phyloP scores from a whole-genome alignment of 495 filamentous ascomycete genomes.

The Talaromyces thailandensis region DNA sequence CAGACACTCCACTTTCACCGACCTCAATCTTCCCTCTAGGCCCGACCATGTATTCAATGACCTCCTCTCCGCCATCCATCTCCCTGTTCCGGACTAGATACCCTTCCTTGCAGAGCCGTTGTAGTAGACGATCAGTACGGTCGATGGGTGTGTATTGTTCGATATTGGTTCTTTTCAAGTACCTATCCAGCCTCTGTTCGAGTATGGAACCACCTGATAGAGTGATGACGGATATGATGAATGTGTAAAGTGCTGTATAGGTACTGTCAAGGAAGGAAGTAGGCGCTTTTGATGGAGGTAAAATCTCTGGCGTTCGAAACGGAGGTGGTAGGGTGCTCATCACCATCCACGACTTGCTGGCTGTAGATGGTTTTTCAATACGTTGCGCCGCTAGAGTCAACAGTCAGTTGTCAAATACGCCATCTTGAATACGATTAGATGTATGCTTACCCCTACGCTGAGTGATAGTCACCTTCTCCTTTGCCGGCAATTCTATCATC shows the following conservation, averaged over 20 bases:
- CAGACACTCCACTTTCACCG: conserved; percentile 58
- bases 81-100: conserved; percentile 73
- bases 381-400: conserved; percentile 46
- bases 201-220: conserved; percentile 62
- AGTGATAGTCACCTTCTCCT: conserved; percentile 67
- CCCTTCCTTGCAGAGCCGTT: conserved; percentile 68
- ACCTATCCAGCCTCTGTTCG: conserved; percentile 63
- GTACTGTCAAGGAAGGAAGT: conserved; percentile 57
- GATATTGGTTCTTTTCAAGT: conserved; percentile 67
- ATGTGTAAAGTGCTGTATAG: conserved; percentile 72
- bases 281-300: conserved; percentile 58
- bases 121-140: conserved; percentile 65
- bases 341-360: conserved; percentile 68
- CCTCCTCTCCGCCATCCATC: conserved; percentile 59
- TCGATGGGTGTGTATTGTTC: conserved; percentile 66
- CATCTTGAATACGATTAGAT: not conserved
- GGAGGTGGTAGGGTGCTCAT: conserved; percentile 55
- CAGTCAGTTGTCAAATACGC: conserved; percentile 16
- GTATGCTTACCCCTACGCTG: conserved; percentile 60
- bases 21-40: conserved; percentile 84
- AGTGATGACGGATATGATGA: conserved; percentile 67
- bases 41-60: conserved; percentile 68
- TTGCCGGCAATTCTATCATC: conserved; percentile 67
- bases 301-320: conserved; percentile 56
- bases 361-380: conserved; percentile 33